These are phyloP conservation scores for Suhomyces kunorum DNA, from an alignment of 1,139 yeast species.

Conservation along the genomic window DNA sequence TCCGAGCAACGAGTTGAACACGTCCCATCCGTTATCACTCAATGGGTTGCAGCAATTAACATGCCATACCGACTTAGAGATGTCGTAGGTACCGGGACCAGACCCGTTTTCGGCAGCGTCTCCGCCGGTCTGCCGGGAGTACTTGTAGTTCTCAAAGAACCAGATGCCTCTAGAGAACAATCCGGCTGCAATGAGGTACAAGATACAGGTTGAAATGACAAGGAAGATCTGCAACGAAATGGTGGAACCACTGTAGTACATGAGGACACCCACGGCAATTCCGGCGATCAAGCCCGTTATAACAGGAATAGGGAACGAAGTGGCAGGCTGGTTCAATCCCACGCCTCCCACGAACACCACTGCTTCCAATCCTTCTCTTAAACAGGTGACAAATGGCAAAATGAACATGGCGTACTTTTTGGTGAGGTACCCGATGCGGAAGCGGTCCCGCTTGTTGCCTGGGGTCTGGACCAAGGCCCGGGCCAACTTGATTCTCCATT, in stretches of 20 bases:
- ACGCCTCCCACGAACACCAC: conserved; percentile 52
- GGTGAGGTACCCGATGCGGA: conserved; percentile 26
- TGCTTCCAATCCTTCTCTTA: conserved; percentile 53
- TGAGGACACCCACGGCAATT: conserved; percentile 32
- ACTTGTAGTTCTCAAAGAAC: conserved; percentile 77
- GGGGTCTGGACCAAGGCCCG: conserved; percentile 32
- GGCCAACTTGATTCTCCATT: conserved; percentile 52
- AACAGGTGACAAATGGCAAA: conserved; percentile 45
- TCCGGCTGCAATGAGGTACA: conserved; percentile 48
- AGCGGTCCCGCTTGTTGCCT: conserved; percentile 16
- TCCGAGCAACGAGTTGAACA: conserved; percentile 67
- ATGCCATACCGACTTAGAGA: conserved; percentile 83
- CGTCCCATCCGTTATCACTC: conserved; percentile 90
- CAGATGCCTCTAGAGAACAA: conserved; percentile 70
- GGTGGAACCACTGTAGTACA: conserved; percentile 46
- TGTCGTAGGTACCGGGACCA: conserved; percentile 94
- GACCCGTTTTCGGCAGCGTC: conserved; percentile 88
- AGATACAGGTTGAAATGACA: conserved; percentile 42
- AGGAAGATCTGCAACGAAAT: conserved; percentile 45
- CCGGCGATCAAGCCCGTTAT: conserved; percentile 39
- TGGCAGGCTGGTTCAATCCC: conserved; percentile 40
- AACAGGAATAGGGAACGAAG: conserved; percentile 44
- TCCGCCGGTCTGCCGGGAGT: conserved; percentile 51
- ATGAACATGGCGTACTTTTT: conserved; percentile 41
- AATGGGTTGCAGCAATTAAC: conserved; percentile 95